Conservation (phyloP, 352 stramenopile genomes). For the Phytophthora cactorum region DNA sequence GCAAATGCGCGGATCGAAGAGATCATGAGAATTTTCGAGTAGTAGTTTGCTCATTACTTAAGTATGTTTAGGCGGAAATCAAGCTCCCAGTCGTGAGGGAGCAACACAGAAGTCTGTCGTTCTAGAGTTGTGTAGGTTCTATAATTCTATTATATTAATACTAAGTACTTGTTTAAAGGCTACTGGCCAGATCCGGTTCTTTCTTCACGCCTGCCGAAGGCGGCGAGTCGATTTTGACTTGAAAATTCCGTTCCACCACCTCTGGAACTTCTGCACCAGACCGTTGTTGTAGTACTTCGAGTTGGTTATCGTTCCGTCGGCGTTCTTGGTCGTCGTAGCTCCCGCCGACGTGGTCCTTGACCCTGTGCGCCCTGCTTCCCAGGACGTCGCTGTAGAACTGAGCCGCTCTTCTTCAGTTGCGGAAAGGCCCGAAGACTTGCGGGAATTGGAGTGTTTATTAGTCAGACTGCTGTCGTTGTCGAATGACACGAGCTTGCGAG, state of each 20-base stretch:
- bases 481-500: background rate
- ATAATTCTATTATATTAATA: too few relatives aligned
- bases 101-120: too few relatives aligned
- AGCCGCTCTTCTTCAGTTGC: constrained; percentile 13
- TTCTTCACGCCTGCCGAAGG: constrained; percentile 10
- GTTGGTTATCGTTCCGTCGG: constrained; percentile 16
- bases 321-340: background rate
- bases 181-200: background rate
- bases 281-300: constrained; percentile 19
- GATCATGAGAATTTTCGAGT: too few relatives aligned
- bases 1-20: too few relatives aligned
- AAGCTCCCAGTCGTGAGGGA: too few relatives aligned
- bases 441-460: background rate
- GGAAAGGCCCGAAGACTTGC: background rate
- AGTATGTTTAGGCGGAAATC: too few relatives aligned
- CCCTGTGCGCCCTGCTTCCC: background rate
- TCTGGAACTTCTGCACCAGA: constrained; percentile 10
- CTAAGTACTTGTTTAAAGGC: too few relatives aligned
- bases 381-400: background rate
- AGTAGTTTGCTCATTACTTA: too few relatives aligned
- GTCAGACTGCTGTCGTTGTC: background rate
- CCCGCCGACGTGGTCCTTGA: background rate
- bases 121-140: too few relatives aligned
- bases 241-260: constrained; percentile 10
- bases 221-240: constrained; percentile 2